A percentile compares a stretch with the other conserved stretches of the same genome.
phyloP scores from a whole-genome alignment of 208 protist genomes.

The Leishmania tropica region DNA sequence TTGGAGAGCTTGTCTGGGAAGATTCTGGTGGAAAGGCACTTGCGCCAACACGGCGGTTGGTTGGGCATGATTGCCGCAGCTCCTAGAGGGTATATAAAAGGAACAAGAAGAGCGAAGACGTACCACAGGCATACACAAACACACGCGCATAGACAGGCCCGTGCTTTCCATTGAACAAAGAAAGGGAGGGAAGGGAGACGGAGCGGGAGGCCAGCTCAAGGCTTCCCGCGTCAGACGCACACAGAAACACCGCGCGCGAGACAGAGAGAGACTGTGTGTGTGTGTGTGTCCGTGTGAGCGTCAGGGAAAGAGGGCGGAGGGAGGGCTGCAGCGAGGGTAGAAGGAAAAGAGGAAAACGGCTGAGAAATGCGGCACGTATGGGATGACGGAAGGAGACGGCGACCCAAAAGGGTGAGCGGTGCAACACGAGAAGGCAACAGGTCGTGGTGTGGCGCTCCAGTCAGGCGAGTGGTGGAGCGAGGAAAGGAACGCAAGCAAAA shows the following conservation, averaged over 20 bases:
- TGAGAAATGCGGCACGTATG: no score
- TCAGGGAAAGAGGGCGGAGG: no score
- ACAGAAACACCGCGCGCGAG: slow-evolving; percentile 1
- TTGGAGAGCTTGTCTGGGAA: slow-evolving; percentile 42
- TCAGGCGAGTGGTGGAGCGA: no score
- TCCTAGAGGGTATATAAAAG: not conserved
- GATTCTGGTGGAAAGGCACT: slow-evolving; percentile 30
- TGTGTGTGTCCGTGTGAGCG: not conserved
- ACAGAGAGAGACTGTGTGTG: not conserved
- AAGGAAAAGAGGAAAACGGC: no score
- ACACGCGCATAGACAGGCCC: not conserved
- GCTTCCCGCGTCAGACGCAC: not conserved
- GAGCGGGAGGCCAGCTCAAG: not conserved
- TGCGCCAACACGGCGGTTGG: slow-evolving; percentile 25
- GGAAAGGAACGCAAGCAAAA: no score
- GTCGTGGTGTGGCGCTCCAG: no score
- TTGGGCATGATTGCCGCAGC: slow-evolving; percentile 19
- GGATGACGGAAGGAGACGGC: no score
- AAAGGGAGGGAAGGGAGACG: not conserved
- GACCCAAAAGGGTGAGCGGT: no score
- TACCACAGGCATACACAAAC: not conserved
- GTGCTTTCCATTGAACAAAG: not conserved
- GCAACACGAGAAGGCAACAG: no score
- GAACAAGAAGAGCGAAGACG: not conserved
- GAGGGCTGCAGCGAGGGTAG: no score